These are phyloP conservation scores for Sporothrix euskadiensis DNA, from an alignment of 2,329 filamentous ascomycete genomes.

Conservation along the genomic window DNA sequence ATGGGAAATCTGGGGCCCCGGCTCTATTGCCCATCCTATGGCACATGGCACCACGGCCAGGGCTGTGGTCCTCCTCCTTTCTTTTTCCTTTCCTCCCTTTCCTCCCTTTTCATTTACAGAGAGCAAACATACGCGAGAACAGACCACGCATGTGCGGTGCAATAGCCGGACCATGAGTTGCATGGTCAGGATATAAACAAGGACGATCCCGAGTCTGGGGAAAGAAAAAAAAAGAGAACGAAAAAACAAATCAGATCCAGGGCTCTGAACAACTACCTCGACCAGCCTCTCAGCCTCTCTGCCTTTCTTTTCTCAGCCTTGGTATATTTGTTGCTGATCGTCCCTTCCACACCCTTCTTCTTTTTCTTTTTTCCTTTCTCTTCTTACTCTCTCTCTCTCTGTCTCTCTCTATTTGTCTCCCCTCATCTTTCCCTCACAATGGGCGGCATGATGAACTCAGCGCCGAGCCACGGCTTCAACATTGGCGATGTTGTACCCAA, in stretches of 20 bases:
- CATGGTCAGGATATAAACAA: constrained; percentile 13
- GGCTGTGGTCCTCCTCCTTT: neutral
- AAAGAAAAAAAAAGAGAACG: neutral
- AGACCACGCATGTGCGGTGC: neutral
- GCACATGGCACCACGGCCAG: neutral
- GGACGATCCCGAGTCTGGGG: constrained; percentile 7
- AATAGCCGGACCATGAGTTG: neutral
- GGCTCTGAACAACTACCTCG: neutral
- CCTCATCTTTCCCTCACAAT: constrained; percentile 60
- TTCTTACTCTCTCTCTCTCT: neutral
- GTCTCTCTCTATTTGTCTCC: neutral
- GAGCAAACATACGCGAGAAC: neutral
- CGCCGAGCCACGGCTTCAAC: constrained; percentile 18
- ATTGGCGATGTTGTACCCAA: constrained; percentile 31
- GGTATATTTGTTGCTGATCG: neutral
- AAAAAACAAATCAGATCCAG: neutral
- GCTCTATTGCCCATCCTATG: constrained; percentile 5
- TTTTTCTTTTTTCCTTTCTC: neutral
- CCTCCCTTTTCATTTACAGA: neutral
- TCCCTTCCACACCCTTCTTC: neutral
- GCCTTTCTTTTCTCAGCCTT: neutral
- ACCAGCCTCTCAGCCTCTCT: neutral
- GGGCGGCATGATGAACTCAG: constrained; percentile 67
- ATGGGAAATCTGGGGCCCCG: constrained; percentile 10
- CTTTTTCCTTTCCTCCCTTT: neutral